phyloP scores from a whole-genome alignment of 2,329 filamentous ascomycete species.

The Penicillium verrucosum region DNA sequence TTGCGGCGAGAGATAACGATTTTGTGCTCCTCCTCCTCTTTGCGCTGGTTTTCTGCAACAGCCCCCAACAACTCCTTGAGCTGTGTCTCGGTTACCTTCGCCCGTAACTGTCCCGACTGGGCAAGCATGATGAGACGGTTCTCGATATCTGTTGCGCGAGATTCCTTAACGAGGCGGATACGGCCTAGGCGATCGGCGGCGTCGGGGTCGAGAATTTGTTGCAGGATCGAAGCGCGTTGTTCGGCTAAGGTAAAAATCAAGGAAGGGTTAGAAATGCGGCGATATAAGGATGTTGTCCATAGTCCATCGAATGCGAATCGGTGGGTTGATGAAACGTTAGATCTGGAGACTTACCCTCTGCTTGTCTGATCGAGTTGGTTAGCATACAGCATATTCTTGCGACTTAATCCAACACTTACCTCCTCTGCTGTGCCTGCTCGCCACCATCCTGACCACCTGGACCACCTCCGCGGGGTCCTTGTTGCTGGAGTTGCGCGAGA shows the following conservation, averaged over 20 bases:
- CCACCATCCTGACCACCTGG: slow-evolving; percentile 48
- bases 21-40: slow-evolving; percentile 64
- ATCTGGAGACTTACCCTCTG: slow-evolving; percentile 28
- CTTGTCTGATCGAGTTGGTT: slow-evolving; percentile 26
- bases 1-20: slow-evolving; percentile 84
- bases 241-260: slow-evolving; percentile 24
- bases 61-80: slow-evolving; percentile 87
- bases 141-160: slow-evolving; percentile 84
- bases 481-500: slow-evolving; percentile 84
- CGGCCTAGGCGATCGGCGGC: slow-evolving; percentile 89
- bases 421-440: slow-evolving; percentile 61
- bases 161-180: slow-evolving; percentile 92
- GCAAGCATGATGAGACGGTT: slow-evolving; percentile 90
- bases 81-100: slow-evolving; percentile 88
- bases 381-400: neutral
- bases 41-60: slow-evolving; percentile 68
- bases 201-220: slow-evolving; percentile 90
- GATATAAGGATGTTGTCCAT: neutral
- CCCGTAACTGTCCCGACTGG: slow-evolving; percentile 76
- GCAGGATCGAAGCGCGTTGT: slow-evolving; percentile 58
- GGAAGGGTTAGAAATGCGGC: slow-evolving; percentile 1
- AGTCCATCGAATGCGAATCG: neutral
- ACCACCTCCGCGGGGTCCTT: slow-evolving; percentile 49
- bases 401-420: slow-evolving; percentile 46
- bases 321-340: neutral